Evolutionary conservation across 2,329 filamentous ascomycete species (phyloP), one percentile per base, ranked within the genome.

Genomic region (Calonectria crousiana): DNA sequence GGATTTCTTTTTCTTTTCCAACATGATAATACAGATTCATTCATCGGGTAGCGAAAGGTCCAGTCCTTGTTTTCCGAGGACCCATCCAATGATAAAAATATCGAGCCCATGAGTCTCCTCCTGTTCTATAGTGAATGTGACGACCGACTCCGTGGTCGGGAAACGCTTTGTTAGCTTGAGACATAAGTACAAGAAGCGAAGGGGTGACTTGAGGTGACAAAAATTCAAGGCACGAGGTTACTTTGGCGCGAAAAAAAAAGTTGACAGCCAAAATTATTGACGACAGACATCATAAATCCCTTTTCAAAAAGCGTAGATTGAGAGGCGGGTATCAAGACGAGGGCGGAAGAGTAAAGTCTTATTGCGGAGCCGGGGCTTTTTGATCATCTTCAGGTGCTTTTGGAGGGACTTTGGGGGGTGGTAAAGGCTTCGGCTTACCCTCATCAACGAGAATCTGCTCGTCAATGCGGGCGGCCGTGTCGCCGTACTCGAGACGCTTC

Each of bases 401-500:
- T 23, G 60, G 60, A 49, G 60, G 68, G 6, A 51, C 53, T 23
- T 74, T 64, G 20, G 51, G 67, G 10, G 38, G 49, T 6, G 69
- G 64, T 9, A 68, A 26, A n/a, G 67, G 41, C 6, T 77, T 80
- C 0, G 87, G 83, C 72, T 85, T 88, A 16, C 92, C 93, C 0
- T 87, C 90, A 60, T 94, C 91, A 53, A 94, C 92, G 70, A 94
- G 90, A 64, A 93, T 89, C 82, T 93, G 91, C 80, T 92, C 88
- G 78, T 94, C 92, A 64, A 93, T 84, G 44, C 87, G 88, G 52
- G 88, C 85, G 23, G 83, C 83, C 16, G 85, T 87, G 49, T 92
- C 88, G 52, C 91, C 91, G 77, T 90, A 88, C 82, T 98, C 96
- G 20, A 98, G 87, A 65, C 97, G 90, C 87, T 98, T 98, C 91